phyloP scores from a whole-genome alignment of 441 rosid species.

The Arabidopsis hybrid region DNA sequence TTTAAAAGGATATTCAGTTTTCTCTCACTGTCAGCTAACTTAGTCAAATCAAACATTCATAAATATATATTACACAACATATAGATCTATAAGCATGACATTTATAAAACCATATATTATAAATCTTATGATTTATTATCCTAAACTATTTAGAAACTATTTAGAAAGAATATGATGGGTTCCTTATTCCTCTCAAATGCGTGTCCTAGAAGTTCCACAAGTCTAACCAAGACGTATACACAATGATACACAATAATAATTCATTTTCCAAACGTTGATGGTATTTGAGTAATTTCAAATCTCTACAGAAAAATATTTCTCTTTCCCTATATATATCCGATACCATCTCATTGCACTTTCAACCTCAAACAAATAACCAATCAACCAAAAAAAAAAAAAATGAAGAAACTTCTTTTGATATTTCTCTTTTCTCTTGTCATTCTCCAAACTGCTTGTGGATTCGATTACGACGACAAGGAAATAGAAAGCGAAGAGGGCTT shows the following conservation, averaged over 20 bases:
- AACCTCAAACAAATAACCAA: conserved; percentile 7
- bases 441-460: conserved; percentile 53
- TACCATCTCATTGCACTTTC: conserved; percentile 12
- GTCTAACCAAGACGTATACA: conserved; percentile 28
- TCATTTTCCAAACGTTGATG: conserved; percentile 17
- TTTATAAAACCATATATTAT: too few species aligned
- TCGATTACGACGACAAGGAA: conserved; percentile 76
- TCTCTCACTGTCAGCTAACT: background rate
- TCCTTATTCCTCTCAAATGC: conserved; percentile 31
- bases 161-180: background rate
- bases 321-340: conserved; percentile 26
- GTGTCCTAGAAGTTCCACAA: conserved; percentile 39
- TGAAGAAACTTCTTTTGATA: conserved; percentile 46
- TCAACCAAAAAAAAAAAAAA: background rate
- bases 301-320: background rate
- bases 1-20: background rate
- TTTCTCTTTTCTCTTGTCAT: conserved; percentile 52
- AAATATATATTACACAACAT: too few species aligned
- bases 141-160: background rate
- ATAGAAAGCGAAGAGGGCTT: conserved; percentile 69
- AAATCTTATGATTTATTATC: too few species aligned
- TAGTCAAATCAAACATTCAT: too few species aligned
- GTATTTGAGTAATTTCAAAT: conserved; percentile 18
- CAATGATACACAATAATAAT: conserved; percentile 11
- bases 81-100: too few species aligned